Evolutionary conservation across 2,329 filamentous ascomycete genomes (phyloP).

Genomic region (Beauveria scarabaeidicola): DNA sequence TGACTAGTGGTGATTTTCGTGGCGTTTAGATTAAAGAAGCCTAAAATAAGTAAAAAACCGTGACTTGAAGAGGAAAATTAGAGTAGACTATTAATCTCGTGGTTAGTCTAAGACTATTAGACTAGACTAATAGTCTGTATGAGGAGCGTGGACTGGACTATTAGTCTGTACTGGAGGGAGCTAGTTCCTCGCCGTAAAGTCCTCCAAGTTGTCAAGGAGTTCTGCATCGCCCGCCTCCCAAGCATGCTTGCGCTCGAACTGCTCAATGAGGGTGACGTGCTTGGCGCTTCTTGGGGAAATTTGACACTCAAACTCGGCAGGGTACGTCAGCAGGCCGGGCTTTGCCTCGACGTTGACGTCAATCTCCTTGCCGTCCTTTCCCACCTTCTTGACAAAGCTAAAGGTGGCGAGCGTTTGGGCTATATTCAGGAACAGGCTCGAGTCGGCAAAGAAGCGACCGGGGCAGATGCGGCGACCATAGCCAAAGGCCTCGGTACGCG

Average conservation of each 20-base stretch:
- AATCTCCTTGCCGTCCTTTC: background rate
- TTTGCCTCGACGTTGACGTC: background rate
- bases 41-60: too few relatives aligned
- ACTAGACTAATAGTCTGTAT: too few relatives aligned
- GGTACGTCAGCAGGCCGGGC: background rate
- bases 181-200: constrained; percentile 2
- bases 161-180: background rate
- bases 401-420: constrained; percentile 39
- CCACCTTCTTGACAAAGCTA: constrained; percentile 11
- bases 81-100: too few relatives aligned
- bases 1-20: too few relatives aligned
- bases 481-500: constrained; percentile 22
- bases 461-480: constrained; percentile 30
- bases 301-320: background rate
- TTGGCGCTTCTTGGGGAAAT: background rate
- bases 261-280: background rate
- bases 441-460: constrained; percentile 24
- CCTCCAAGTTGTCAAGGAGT: background rate
- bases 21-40: too few relatives aligned
- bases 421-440: constrained; percentile 24
- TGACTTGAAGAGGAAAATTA: too few relatives aligned
- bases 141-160: too few relatives aligned
- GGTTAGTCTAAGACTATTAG: too few relatives aligned
- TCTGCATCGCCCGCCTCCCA: background rate
- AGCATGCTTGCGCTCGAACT: background rate